Evolutionary conservation across 2,329 filamentous ascomycete species (phyloP), one percentile per base, ranked within the genome.

Genomic region (Karstenula rhodostoma): DNA sequence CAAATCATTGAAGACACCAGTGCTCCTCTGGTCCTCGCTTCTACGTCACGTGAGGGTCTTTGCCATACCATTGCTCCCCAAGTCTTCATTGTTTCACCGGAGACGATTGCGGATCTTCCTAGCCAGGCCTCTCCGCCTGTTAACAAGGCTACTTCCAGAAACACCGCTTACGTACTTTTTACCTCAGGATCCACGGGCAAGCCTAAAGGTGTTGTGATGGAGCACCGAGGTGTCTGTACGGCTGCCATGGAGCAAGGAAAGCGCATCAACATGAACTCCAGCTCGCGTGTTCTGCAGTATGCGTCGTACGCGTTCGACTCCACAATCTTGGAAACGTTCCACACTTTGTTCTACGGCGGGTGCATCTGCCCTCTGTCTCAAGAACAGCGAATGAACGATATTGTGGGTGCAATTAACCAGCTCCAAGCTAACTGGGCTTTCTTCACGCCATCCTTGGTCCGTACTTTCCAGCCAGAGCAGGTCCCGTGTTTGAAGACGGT

Each of bases 181-280:
- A 84, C 83, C 0, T 81, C 81, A 22, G 68, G 71, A 15, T 68
- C 77, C 10, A 71, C 66, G 17, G 66, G 67, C 53, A 81, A 80
- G 53, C 84, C 85, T 0, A 86, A 86, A 57, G 87, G 86, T 2
- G 84, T 87, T 15, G 85, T 88, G 40, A 85, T 89, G 58, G 86
- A 85, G 9, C 88, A 90, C 65, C 78, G 79, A 0, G 83, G 85
- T 0, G 76, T 90, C 9, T 84, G 84, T 35, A 64, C 59, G 17
- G 56, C 56, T 27, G 59, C 54, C 3, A 44, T 60, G 22, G 44
- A 60, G n/a, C 58, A 66, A 15, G 47, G 48, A 13, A 62, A 72
- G 2, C 32, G 50, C 9, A 53, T 61, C 9, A 63, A 73, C 62
- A 3, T 70, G 79, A 3, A 57, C 9, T 32, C 56, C 23, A 23